phyloP scores from a whole-genome alignment of 2,329 filamentous ascomycete genomes.

The Neofusicoccum parvum region DNA sequence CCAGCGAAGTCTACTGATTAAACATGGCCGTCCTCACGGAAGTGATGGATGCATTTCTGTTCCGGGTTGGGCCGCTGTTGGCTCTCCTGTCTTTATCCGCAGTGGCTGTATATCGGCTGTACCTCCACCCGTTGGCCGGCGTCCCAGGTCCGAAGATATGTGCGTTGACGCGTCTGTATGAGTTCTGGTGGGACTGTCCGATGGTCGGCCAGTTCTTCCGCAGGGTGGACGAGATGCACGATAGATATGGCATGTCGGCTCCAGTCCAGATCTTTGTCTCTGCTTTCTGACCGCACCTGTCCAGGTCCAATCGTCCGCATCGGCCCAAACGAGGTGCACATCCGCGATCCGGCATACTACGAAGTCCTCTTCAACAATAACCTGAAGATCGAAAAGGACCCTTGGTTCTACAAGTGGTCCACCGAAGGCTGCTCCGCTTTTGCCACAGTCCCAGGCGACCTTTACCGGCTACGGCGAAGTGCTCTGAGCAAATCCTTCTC shows the following conservation, averaged over 20 bases:
- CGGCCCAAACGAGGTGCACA: slow-evolving; percentile 35
- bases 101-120: slow-evolving; percentile 19
- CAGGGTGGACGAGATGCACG: slow-evolving; percentile 1
- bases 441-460: neutral
- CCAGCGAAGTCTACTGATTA: no score
- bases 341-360: slow-evolving; percentile 32
- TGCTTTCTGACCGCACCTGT: neutral
- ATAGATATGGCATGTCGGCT: neutral
- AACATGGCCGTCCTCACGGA: neutral
- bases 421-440: neutral
- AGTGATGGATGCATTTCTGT: neutral
- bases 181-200: slow-evolving; percentile 14
- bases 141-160: slow-evolving; percentile 22
- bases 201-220: slow-evolving; percentile 2
- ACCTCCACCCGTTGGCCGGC: slow-evolving; percentile 16
- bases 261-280: neutral
- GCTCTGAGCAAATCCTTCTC: slow-evolving; percentile 24
- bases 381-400: slow-evolving; percentile 21
- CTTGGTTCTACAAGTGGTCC: slow-evolving; percentile 19
- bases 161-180: slow-evolving; percentile 20
- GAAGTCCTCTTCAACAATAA: slow-evolving; percentile 2
- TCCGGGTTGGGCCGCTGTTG: neutral
- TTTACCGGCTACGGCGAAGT: slow-evolving; percentile 28
- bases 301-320: slow-evolving; percentile 37
- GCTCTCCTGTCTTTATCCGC: neutral